phyloP scores from a whole-genome alignment of 331 rosid genomes.

The Stylosanthes scabra region DNA sequence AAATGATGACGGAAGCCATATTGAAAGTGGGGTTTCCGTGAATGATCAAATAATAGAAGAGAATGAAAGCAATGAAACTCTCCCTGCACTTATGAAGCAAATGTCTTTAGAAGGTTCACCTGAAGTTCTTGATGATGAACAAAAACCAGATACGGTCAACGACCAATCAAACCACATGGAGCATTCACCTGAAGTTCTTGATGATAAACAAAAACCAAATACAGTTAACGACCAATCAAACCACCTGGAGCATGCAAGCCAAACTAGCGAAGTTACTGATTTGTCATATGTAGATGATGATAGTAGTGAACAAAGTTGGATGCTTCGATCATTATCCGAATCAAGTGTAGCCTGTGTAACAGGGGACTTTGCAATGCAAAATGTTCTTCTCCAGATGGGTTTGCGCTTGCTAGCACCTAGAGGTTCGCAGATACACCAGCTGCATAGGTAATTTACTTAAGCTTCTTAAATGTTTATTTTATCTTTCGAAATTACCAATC shows the following conservation, averaged over 20 bases:
- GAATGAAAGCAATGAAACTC: slow-evolving; percentile 50
- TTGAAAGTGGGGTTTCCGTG: slow-evolving; percentile 42
- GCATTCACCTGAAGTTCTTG: too few relatives aligned
- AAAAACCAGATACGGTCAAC: not conserved
- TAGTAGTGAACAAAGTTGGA: slow-evolving; percentile 90
- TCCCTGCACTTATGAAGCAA: slow-evolving; percentile 53
- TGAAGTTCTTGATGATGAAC: slow-evolving; percentile 47
- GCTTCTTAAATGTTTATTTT: slow-evolving; percentile 26
- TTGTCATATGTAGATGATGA: slow-evolving; percentile 65
- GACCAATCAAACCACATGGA: too few relatives aligned
- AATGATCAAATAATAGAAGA: slow-evolving; percentile 42
- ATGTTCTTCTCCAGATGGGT: slow-evolving; percentile 96
- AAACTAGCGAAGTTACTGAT: slow-evolving; percentile 63
- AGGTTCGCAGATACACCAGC: slow-evolving; percentile 84
- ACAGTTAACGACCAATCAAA: slow-evolving; percentile 44
- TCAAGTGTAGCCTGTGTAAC: slow-evolving; percentile 92
- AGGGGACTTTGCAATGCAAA: slow-evolving; percentile 95
- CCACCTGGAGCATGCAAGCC: slow-evolving; percentile 60
- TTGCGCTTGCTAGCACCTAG: slow-evolving; percentile 93
- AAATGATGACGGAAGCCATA: slow-evolving; percentile 32
- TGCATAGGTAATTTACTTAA: slow-evolving; percentile 66
- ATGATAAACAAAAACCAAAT: not conserved
- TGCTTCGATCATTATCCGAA: slow-evolving; percentile 85
- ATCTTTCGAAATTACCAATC: not conserved
- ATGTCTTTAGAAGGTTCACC: slow-evolving; percentile 56